Base-by-base conservation (phyloP, 2,329 filamentous ascomycete genomes). In the Paecilomyces dactylethromorphus region DNA sequence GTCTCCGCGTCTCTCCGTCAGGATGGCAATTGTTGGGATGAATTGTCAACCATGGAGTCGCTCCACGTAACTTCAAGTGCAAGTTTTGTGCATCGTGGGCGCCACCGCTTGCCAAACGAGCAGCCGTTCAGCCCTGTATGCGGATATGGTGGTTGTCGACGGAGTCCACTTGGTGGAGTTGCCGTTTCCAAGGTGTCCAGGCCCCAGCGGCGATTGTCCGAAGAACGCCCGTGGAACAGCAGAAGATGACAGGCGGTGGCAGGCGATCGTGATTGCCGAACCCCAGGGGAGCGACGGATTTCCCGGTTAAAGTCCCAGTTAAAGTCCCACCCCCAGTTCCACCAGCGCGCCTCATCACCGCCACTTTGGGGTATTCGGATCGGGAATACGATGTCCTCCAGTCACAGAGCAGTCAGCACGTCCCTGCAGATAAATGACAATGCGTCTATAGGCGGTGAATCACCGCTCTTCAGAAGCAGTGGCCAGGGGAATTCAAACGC, bases 401-500 rank as follows among this genome's bases (percentile, higher is more conserved):
- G 35, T 45, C 35, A 45, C 15, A 18, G n/a, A n/a, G 18, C 35
- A 8, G 35, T n/a, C 18, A n/a, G 13, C 15, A 18, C 18, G 35
- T 45, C 35, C 35, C 35, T 45, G 35, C 35, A 45, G 35, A 45
- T 4, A 39, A n/a, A 45, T 6, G 35, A 15, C 7, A 45, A n/a
- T 2, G n/a, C 35, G 8, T 2, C n/a, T 45, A 45, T 15, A 18
- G 35, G 62, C 60, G 63, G 64, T 65, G 62, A 61, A 65, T 65
- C 63, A 65, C 62, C 62, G 62, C 63, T 54, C 50, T 65, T 62
- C 32, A 39, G 45, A n/a, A 56, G 24, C 22, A 50, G 32, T 50
- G 29, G 33, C 29, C 31, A 33, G 26, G 26, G 18, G 29, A 13
- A 21, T 33, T 21, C n/a, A 21, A 54, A 54, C 29, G 53, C 32